phyloP scores from a whole-genome alignment of 306 rosid genomes.

The Cicer yamashitae region DNA sequence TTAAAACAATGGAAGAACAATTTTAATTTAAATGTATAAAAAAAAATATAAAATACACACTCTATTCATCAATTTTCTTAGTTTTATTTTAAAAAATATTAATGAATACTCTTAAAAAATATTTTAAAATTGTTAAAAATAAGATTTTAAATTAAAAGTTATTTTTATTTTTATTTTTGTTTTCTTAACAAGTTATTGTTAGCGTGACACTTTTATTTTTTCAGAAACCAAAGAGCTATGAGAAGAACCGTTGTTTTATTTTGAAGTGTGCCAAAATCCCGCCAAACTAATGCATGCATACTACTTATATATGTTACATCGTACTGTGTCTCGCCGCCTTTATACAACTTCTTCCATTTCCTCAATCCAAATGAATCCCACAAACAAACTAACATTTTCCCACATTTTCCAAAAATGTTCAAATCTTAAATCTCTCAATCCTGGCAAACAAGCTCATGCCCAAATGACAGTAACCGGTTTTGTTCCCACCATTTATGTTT shows the following conservation, averaged over 20 bases:
- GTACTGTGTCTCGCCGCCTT: constrained; percentile 40
- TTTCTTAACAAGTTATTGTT: no score
- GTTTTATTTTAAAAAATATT: no score
- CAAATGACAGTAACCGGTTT: constrained; percentile 73
- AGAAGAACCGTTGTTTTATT: neutral
- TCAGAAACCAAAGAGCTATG: neutral
- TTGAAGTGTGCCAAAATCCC: constrained; percentile 35
- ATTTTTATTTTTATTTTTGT: no score
- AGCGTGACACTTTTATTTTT: no score
- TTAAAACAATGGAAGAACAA: no score
- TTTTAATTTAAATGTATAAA: no score
- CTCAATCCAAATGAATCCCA: constrained; percentile 46
- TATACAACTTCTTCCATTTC: constrained; percentile 48
- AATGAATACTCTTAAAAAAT: no score
- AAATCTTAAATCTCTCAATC: constrained; percentile 52
- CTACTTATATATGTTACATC: constrained; percentile 38
- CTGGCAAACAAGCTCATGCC: constrained; percentile 78
- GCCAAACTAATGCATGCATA: constrained; percentile 40
- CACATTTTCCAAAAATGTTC: constrained; percentile 80
- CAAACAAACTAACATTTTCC: constrained; percentile 66
- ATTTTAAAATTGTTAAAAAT: no score
- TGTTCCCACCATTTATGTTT: constrained; percentile 69
- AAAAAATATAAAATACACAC: no score
- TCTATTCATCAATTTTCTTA: no score
- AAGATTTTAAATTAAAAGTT: no score